A percentile compares a stretch with the other conserved stretches of the same genome.
Evolutionary conservation across 208 protist species (phyloP).

Genomic region (Crithidia mellificae): DNA sequence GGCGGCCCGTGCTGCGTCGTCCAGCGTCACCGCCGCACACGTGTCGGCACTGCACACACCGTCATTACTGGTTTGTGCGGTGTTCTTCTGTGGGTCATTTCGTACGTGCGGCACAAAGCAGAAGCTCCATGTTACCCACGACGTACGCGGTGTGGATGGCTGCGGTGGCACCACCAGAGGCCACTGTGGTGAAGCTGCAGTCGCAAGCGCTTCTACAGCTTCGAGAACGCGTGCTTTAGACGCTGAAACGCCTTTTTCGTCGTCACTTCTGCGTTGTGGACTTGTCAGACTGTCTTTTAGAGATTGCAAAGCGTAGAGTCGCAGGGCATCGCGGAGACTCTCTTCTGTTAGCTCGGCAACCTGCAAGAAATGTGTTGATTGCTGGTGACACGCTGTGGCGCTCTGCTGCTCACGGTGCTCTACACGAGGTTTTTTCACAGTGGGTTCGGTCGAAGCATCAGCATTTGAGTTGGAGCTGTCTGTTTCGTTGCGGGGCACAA

Average conservation of each 20-base stretch:
- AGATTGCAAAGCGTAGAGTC: constrained; percentile 13
- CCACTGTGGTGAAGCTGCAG: neutral
- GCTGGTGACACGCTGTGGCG: neutral
- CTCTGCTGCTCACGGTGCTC: neutral
- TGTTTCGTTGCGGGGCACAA: neutral
- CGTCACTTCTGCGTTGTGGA: neutral
- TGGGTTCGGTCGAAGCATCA: neutral
- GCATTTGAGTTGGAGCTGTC: neutral
- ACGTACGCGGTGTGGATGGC: neutral
- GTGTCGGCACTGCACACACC: too few species aligned
- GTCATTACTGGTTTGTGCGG: neutral
- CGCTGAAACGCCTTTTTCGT: too few species aligned
- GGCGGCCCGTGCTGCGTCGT: neutral
- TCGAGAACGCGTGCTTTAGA: too few species aligned
- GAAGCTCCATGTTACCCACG: constrained; percentile 18
- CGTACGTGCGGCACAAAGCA: constrained; percentile 14
- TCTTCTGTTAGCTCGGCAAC: constrained; percentile 4
- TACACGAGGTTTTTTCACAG: neutral
- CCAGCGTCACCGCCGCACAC: neutral
- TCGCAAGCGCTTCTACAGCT: too few species aligned
- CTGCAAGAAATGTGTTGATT: constrained; percentile 1
- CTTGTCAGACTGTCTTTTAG: neutral
- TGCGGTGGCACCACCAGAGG: constrained; percentile 1
- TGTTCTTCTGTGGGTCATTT: neutral
- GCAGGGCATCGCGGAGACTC: constrained; percentile 16